phyloP scores from a whole-genome alignment of 2,329 filamentous ascomycete genomes.

The Monosporascus ibericus region DNA sequence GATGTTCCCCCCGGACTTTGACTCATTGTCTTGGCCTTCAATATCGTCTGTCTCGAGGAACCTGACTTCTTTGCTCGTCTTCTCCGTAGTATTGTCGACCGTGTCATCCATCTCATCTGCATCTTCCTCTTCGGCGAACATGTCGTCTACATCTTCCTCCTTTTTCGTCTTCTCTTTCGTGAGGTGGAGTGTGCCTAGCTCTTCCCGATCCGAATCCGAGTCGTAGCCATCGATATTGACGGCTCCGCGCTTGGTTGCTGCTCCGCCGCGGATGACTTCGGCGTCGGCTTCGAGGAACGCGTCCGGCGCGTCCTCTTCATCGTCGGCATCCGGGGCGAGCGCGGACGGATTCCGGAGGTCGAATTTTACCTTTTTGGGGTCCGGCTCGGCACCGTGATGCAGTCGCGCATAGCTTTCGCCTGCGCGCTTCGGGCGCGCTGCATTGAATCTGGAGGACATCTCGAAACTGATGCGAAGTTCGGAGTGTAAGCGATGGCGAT shows the following conservation, averaged over 20 bases:
- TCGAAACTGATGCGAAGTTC: constrained; percentile 3
- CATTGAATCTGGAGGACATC: constrained; percentile 55
- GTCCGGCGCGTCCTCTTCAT: constrained; percentile 40
- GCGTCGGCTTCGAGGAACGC: constrained; percentile 82
- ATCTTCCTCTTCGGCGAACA: constrained; percentile 72
- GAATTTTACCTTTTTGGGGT: constrained; percentile 78
- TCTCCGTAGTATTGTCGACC: constrained; percentile 41
- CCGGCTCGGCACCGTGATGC: constrained; percentile 53
- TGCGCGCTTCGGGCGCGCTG: constrained; percentile 74
- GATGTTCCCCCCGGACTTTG: constrained; percentile 69
- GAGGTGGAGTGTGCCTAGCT: constrained; percentile 27
- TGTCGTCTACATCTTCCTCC: constrained; percentile 66
- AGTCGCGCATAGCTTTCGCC: constrained; percentile 75
- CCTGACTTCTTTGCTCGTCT: constrained; percentile 56
- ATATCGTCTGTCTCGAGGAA: constrained; percentile 61
- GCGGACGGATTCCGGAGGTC: constrained; percentile 92
- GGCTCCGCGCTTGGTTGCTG: constrained; percentile 80
- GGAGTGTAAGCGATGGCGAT: background rate
- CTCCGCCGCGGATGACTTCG: constrained; percentile 80
- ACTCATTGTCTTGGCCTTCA: constrained; percentile 69
- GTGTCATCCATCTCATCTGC: constrained; percentile 47
- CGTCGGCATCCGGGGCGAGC: constrained; percentile 75
- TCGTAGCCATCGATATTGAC: constrained; percentile 97
- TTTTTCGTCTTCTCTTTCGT: constrained; percentile 28
- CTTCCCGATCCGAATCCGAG: constrained; percentile 84